Base-by-base conservation (phyloP, 768 basidiomycete genomes). In the Piloderma croceum region DNA sequence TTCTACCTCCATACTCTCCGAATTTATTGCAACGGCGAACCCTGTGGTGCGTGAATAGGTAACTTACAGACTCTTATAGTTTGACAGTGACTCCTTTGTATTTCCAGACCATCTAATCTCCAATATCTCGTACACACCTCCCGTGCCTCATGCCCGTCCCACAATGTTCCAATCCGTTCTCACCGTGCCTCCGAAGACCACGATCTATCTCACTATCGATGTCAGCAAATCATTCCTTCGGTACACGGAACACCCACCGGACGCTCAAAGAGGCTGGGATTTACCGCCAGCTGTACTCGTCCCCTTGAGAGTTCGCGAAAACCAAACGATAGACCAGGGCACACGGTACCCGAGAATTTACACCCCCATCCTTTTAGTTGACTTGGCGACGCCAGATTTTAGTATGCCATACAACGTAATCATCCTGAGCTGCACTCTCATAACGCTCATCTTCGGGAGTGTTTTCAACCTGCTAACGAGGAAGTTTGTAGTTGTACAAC, bases 351-450 rank as follows among this genome's bases (percentile, higher is more conserved):
- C 43, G 24, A 61, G 82, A 33, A 73, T 96, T 34, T 94, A 94
- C 60, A 91, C 90, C 2, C 70, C 78, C 0, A 74, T 82, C 7
- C 71, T 94, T 19, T 77, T 98, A 25, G 78, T 93, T 33, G 90
- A 93, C 59, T 75, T 96, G n/a, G 85, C 94, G n/a, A 91, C 90
- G 24, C 96, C 94, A 0, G 96, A 98, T 60, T 98, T 98, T 59
- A 92, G 89, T 61, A 98, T 98, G 96, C 96, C 96, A 1, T 98
- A 98, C 68, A 99, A 98, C 65, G 94, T 98, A 34, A 97, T 98
- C 62, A 97, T 97, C 54, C 85, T 98, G 70, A 91, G 78, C 43
- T 90, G 85, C 56, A 91, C 90, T 7, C 67, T 97, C 31, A 75
- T 96, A 38, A 91, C 93, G 34, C 78, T 96, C 48, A 80, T 93